A percentile compares a stretch with the other conserved stretches of the same genome.
Evolutionary conservation across 225 moss, liverwort and hornwort species (phyloP).

Genomic region (Physcomitrium patens): DNA sequence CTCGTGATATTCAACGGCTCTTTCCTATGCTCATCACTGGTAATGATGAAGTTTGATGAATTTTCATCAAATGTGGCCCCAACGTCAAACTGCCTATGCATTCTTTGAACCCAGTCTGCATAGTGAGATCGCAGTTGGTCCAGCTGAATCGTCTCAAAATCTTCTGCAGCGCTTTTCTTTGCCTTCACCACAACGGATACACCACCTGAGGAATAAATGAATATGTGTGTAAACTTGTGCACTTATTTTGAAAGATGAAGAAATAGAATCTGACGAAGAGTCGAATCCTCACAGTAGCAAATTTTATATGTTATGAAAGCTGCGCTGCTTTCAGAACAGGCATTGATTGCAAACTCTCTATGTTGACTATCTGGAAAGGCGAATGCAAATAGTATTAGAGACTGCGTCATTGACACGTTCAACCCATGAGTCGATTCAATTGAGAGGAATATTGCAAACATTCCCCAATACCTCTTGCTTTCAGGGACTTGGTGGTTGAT

Average conservation of each 20-base stretch:
- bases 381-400: too few species aligned
- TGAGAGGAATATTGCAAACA: neutral
- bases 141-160: neutral
- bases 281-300: too few species aligned
- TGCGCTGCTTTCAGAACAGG: too few species aligned
- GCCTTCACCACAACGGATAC: neutral
- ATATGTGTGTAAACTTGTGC: neutral
- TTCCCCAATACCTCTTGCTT: neutral
- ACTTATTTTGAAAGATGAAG: too few species aligned
- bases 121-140: constrained; percentile 16
- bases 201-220: neutral
- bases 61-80: constrained; percentile 27
- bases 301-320: too few species aligned
- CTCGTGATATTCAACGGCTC: constrained; percentile 13
- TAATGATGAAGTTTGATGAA: neutral
- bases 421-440: too few species aligned
- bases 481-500: neutral
- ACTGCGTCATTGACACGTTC: too few species aligned
- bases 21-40: neutral
- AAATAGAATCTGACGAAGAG: too few species aligned
- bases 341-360: too few species aligned
- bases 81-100: constrained; percentile 14
- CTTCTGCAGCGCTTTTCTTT: neutral
- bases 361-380: too few species aligned
- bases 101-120: constrained; percentile 12